These are phyloP conservation scores for Xylaria sp. DNA, from an alignment of 495 filamentous ascomycete species.

Conservation along the genomic window DNA sequence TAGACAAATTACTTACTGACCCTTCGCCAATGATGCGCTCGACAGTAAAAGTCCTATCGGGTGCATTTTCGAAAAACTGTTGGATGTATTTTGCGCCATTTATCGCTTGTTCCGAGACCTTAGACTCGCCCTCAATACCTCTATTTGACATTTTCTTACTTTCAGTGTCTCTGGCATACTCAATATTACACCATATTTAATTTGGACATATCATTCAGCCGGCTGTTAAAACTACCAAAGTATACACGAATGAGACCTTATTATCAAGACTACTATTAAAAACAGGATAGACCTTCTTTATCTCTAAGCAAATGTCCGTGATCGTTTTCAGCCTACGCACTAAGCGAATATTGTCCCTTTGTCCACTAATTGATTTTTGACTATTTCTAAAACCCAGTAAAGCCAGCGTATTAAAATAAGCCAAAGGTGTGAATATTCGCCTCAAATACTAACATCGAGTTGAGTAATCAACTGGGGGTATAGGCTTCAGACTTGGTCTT, in stretches of 20 bases:
- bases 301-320: background rate
- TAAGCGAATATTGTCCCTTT: background rate
- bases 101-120: slow-evolving; percentile 3
- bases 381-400: background rate
- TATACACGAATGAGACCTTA: background rate
- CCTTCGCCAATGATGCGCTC: slow-evolving; percentile 16
- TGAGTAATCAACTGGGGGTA: background rate
- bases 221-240: background rate
- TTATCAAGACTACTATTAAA: background rate
- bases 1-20: background rate
- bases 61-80: background rate
- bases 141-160: background rate
- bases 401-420: background rate
- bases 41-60: slow-evolving; percentile 4
- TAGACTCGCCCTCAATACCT: background rate
- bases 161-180: background rate
- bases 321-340: background rate
- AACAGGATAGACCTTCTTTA: background rate
- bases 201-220: background rate
- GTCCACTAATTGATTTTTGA: background rate
- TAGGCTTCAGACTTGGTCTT: background rate
- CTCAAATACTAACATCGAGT: background rate
- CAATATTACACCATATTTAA: background rate
- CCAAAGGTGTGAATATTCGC: background rate
- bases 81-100: slow-evolving; percentile 1